These are phyloP conservation scores for Monsonia emarginata DNA, from an alignment of 441 rosid genomes.

Conservation along the genomic window DNA sequence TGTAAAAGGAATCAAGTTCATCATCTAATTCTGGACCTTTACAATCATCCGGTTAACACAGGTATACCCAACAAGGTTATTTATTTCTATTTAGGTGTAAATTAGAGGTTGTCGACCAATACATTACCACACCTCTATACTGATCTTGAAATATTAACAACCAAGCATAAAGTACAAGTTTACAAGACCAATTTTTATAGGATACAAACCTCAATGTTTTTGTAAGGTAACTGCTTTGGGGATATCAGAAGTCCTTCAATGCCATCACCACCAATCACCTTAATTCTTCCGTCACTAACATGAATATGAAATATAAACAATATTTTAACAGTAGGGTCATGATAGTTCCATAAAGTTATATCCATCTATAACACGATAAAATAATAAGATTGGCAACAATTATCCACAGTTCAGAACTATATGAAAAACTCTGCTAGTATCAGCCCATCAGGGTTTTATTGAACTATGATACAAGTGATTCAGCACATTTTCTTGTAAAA, in stretches of 20 bases:
- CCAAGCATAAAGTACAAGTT: neutral
- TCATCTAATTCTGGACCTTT: too few species aligned
- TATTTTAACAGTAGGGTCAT: neutral
- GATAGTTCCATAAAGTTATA: slow-evolving; percentile 12
- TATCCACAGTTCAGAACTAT: too few species aligned
- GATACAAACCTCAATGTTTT: slow-evolving; percentile 47
- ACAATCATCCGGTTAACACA: neutral
- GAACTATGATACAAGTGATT: neutral
- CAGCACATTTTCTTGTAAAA: neutral
- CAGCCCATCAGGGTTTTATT: neutral
- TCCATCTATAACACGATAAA: slow-evolving; percentile 42
- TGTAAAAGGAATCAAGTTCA: too few species aligned
- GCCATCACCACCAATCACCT: slow-evolving; percentile 53
- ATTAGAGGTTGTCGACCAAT: neutral
- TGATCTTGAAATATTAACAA: neutral
- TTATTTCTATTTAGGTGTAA: neutral
- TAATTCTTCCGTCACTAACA: slow-evolving; percentile 57
- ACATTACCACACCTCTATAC: neutral
- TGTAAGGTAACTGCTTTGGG: slow-evolving; percentile 45
- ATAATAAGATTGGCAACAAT: neutral
- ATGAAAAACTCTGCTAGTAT: neutral
- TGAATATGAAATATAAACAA: slow-evolving; percentile 3
- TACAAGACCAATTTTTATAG: neutral
- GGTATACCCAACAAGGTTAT: neutral
- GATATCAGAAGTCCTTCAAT: slow-evolving; percentile 57